Evolutionary conservation across 2,329 filamentous ascomycete genomes (phyloP).

Genomic region (Sporothrix brunneoviolacea): DNA sequence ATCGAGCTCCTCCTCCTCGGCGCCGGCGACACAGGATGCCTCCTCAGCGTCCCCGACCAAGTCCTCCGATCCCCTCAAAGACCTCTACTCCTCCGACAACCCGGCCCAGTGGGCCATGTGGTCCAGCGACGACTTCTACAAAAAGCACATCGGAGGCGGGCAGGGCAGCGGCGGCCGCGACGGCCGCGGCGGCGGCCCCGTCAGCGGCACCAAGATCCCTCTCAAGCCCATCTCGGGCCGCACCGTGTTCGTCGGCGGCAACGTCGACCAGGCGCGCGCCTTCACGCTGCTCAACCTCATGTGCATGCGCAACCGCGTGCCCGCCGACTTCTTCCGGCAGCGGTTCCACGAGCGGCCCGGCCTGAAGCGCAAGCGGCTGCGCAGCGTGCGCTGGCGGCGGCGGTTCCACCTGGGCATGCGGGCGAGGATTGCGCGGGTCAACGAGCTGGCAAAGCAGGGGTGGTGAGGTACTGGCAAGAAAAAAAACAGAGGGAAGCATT

Average conservation of each 20-base stretch:
- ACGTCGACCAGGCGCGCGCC: slow-evolving; percentile 39
- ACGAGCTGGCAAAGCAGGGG: slow-evolving; percentile 67
- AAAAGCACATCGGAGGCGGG: slow-evolving; percentile 7
- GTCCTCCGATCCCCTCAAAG: slow-evolving; percentile 4
- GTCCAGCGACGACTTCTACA: slow-evolving; percentile 20
- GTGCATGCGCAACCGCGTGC: slow-evolving; percentile 49
- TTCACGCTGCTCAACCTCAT: slow-evolving; percentile 36
- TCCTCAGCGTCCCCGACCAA: not conserved
- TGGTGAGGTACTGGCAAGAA: too few species aligned
- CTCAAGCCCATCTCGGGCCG: slow-evolving; percentile 39
- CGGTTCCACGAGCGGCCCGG: slow-evolving; percentile 69
- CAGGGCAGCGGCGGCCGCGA: not conserved
- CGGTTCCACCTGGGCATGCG: slow-evolving; percentile 65
- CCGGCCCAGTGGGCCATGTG: slow-evolving; percentile 17
- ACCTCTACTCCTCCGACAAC: slow-evolving; percentile 15
- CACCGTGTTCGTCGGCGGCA: slow-evolving; percentile 35
- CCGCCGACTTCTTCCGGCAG: slow-evolving; percentile 50
- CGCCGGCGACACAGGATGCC: not conserved
- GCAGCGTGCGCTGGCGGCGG: slow-evolving; percentile 60
- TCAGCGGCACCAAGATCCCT: not conserved
- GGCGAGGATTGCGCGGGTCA: slow-evolving; percentile 56
- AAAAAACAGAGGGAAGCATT: not conserved
- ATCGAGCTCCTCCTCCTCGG: too few species aligned
- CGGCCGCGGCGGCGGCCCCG: not conserved
- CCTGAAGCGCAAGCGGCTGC: slow-evolving; percentile 69